A percentile compares a stretch with the other conserved stretches of the same genome.
Evolutionary conservation across 257 asterid genomes (phyloP).

Genomic region (Perilla frutescens): DNA sequence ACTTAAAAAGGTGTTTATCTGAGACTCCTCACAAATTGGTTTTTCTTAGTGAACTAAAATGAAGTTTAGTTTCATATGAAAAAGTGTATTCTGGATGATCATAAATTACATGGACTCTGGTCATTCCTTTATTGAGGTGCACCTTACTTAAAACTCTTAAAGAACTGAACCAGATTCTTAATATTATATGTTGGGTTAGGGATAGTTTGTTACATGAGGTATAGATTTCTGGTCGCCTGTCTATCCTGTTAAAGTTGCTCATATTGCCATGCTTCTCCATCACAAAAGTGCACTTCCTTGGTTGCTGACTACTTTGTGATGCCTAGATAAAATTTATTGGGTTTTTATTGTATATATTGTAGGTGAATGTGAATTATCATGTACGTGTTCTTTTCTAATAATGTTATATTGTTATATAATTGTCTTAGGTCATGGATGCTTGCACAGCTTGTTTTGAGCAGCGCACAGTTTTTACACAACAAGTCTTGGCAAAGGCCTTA

Average conservation of each 20-base stretch:
- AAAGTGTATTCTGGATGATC: not conserved
- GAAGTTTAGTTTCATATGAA: not conserved
- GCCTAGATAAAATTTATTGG: not conserved
- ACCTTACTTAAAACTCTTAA: not conserved
- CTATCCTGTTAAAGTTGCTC: not conserved
- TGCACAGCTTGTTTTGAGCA: conserved; percentile 99
- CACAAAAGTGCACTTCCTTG: not conserved
- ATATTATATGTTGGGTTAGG: conserved; percentile 6
- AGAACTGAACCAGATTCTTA: not conserved
- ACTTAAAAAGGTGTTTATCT: conserved; percentile 76
- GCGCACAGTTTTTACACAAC: conserved; percentile 98
- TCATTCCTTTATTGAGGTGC: conserved; percentile 4
- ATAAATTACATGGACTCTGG: not conserved
- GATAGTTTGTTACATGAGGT: conserved; percentile 3
- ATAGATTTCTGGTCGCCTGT: conserved; percentile 8
- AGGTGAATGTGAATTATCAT: conserved; percentile 13
- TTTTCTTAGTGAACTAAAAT: conserved; percentile 4
- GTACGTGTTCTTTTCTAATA: conserved; percentile 26
- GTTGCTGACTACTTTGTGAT: conserved; percentile 11
- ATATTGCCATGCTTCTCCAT: not conserved
- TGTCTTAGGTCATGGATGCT: conserved; percentile 82
- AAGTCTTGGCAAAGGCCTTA: conserved; percentile 87
- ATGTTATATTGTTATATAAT: conserved; percentile 19
- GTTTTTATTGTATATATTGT: conserved; percentile 2
- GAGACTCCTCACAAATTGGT: conserved; percentile 9